Evolutionary conservation across 202 grass and related monocot species (phyloP).

Genomic region (Panicum virgatum): DNA sequence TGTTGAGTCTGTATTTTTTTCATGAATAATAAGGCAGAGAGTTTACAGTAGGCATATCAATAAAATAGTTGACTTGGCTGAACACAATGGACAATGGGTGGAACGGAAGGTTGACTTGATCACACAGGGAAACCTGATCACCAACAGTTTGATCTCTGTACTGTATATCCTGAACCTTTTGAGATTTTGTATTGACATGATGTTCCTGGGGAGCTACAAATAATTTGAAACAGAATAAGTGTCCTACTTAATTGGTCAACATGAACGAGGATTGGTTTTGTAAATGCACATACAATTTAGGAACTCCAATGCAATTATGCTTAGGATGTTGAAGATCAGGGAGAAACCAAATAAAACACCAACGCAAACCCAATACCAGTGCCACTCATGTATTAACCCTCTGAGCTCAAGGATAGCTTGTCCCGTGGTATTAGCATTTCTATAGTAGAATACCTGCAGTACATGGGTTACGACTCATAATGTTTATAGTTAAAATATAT

Average conservation of each 20-base stretch:
- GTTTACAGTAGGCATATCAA: conserved; percentile 72
- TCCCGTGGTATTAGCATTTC: conserved; percentile 58
- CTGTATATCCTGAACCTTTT: conserved; percentile 25
- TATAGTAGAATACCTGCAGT: too few species aligned
- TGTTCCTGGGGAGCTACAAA: conserved; percentile 56
- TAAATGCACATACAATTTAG: conserved; percentile 57
- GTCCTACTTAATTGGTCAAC: background rate
- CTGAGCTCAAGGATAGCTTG: conserved; percentile 63
- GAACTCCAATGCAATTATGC: conserved; percentile 70
- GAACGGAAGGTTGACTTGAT: conserved; percentile 50
- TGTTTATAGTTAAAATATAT: conserved; percentile 7
- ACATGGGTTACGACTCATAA: too few species aligned
- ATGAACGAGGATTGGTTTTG: background rate
- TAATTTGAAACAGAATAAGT: background rate
- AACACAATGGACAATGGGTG: conserved; percentile 58
- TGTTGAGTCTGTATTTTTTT: background rate
- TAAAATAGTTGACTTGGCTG: conserved; percentile 66
- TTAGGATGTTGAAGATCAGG: conserved; percentile 78
- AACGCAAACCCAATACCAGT: conserved; percentile 88
- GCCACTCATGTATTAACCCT: conserved; percentile 66
- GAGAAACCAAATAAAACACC: conserved; percentile 66
- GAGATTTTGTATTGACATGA: conserved; percentile 35
- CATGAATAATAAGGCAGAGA: background rate
- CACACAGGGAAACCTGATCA: conserved; percentile 25
- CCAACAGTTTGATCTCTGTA: background rate